These are phyloP conservation scores for Martiniozyma asiatica DNA, from an alignment of 1,139 yeast genomes.

Conservation along the genomic window DNA sequence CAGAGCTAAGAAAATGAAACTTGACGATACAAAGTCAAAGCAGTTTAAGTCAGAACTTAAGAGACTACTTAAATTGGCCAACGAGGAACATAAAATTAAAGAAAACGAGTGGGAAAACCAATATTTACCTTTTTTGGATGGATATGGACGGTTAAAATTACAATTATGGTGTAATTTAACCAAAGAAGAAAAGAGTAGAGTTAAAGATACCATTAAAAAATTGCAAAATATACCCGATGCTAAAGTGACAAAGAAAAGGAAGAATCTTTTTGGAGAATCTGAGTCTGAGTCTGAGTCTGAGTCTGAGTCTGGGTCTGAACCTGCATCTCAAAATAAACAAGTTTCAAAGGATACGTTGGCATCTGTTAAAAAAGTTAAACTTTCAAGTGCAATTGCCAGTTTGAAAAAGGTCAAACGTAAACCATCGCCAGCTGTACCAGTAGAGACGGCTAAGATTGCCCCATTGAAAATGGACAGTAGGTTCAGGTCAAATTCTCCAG, in stretches of 20 bases:
- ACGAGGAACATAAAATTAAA: constrained; percentile 33
- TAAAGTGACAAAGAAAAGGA: constrained; percentile 4
- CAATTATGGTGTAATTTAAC: constrained; percentile 14
- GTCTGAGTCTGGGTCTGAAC: neutral
- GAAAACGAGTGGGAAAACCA: constrained; percentile 51
- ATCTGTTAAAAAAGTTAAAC: neutral
- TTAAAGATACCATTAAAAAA: constrained; percentile 5
- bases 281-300: constrained; percentile 9
- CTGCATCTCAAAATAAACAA: neutral
- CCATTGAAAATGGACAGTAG: neutral
- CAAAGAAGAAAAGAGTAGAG: constrained; percentile 5
- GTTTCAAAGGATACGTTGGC: neutral
- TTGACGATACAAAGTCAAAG: constrained; percentile 21
- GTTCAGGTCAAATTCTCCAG: neutral
- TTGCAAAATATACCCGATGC: constrained; percentile 2
- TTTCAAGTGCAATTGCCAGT: constrained; percentile 2
- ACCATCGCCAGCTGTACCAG: neutral
- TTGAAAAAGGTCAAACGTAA: constrained; percentile 4
- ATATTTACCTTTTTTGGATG: constrained; percentile 36
- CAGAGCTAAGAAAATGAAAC: constrained; percentile 22
- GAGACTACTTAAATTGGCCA: constrained; percentile 38
- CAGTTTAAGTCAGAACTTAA: constrained; percentile 36
- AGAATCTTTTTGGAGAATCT: constrained; percentile 17
- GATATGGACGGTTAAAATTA: constrained; percentile 8
- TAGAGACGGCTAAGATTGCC: constrained; percentile 1